Evolutionary conservation across 2,329 filamentous ascomycete species (phyloP), one percentile per base, ranked within the genome.

Genomic region (Tolypocladium guangdongense): DNA sequence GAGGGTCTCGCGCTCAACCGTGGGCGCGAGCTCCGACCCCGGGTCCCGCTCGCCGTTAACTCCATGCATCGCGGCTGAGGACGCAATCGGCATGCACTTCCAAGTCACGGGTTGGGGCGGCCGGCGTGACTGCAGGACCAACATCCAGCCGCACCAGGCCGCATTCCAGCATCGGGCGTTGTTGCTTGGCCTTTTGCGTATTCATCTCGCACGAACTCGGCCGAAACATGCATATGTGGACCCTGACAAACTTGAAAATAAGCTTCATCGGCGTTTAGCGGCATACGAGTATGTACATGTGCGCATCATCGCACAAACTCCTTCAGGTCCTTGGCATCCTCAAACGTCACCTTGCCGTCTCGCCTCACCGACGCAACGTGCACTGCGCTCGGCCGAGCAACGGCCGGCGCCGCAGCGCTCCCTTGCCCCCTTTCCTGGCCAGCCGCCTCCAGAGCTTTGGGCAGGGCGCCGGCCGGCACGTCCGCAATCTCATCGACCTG

Each of bases 401-500:
- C n/a, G n/a, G n/a, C n/a, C n/a, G n/a, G n/a, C n/a, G n/a, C n/a
- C n/a, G n/a, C n/a, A n/a, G 60, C 51, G 37, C 52, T 51, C 50
- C 52, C 30, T 35, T 60, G 57, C 7, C 59, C 53, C 56, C 71
- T 71, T 18, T 71, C 72, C 57, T 70, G 71, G 6, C 62, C 67
- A 8, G 68, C 3, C 27, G 27, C 27, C 27, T 77, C 78, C 11
- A 86, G 68, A 2, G 83, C 83, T 37, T 81, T 74, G 2, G 82
- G 74, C 0, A 88, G 78, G 1, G 78, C 77, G 1, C 91, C 92
- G 0, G 89, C 82, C 35, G 90, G 87, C 7, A 84, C 77, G 64
- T 91, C 86, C 0, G 92, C 92, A 56, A 96, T 88, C 71, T 97
- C 93, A 60, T 95, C 91, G 53, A 97, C 81, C 59, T 99, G 86